phyloP scores from a whole-genome alignment of 495 filamentous ascomycete species.

The Xylaria acuta region DNA sequence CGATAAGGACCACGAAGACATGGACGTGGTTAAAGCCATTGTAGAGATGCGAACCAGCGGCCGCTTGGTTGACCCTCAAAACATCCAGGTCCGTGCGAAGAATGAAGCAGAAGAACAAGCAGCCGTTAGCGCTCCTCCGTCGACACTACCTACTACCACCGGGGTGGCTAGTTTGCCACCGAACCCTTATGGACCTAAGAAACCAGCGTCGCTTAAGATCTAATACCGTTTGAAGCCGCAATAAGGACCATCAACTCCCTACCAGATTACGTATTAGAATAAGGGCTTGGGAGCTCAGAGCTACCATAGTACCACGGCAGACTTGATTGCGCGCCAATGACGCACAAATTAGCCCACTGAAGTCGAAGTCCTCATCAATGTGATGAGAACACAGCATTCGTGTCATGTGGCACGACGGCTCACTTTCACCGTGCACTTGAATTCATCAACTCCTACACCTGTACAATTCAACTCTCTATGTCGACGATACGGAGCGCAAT shows the following conservation, averaged over 20 bases:
- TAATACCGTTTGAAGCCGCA: neutral
- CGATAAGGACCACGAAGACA: conserved; percentile 64
- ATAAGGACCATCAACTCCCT: neutral
- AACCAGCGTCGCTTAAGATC: conserved; percentile 31
- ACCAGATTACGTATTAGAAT: neutral
- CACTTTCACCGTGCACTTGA: conserved; percentile 4
- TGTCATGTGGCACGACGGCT: conserved; percentile 20
- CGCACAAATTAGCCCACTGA: neutral
- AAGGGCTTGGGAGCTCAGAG: neutral
- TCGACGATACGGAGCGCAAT: neutral
- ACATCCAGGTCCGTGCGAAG: conserved; percentile 22
- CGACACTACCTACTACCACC: conserved; percentile 38
- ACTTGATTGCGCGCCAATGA: neutral
- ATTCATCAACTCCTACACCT: neutral
- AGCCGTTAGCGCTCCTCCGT: conserved; percentile 23
- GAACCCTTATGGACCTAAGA: conserved; percentile 39
- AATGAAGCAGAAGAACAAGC: conserved; percentile 30
- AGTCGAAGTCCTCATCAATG: conserved; percentile 33
- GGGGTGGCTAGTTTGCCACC: conserved; percentile 41
- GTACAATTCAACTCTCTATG: neutral
- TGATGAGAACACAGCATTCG: conserved; percentile 30
- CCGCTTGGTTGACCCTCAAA: conserved; percentile 39
- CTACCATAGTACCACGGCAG: neutral
- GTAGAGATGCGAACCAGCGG: conserved; percentile 41
- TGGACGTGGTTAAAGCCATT: conserved; percentile 60